Evolutionary conservation across 768 basidiomycete species (phyloP), one percentile per base, ranked within the genome.

Genomic region (Dioszegia aurantiaca): DNA sequence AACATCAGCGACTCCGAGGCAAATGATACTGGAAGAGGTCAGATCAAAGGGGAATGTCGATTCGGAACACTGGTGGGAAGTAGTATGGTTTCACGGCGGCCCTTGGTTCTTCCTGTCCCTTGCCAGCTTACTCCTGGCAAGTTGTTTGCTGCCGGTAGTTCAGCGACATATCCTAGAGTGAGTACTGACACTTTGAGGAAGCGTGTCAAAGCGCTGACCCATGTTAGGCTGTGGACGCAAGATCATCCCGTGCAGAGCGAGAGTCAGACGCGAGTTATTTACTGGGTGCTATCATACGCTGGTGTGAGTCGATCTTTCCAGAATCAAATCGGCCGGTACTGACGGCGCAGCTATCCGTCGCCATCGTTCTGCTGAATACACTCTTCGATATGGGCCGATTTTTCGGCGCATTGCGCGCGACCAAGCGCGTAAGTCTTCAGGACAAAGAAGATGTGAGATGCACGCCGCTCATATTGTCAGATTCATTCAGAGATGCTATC

Each of bases 1-100:
- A 3, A 36, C 54, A 1, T 46, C 56, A 6, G 67, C 65, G 37
- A 68, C 69, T 12, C 67, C 69, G 0, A 48, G 41, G 46, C 66
- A 71, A 56, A 52, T 71, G 14, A 49, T 71, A 21, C 28, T 65
- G 16, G 69, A 71, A 19, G 69, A 71, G 39, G 21, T 51, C 5
- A 52, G 61, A 26, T 49, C 36, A 4, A 66, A 63, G 27, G 66
- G 67, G 3, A 30, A 19, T 11, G 60, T 66, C 12, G 60, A 58
- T 3, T 14, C 61, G 11, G n/a, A 43, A 4, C 63, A 64, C 28
- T 69, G 68, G 70, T 48, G 45, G 19, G 55, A 67, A 28, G 56
- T 69, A 12, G 33, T 62, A 16, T 27, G n/a, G 23, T 28, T 44
- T 1, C 67, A 65, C 44, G 70, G 70, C 0, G 39, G 37, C 1